Conservation (phyloP, 78 protist species). For the Mantamonas sphyraenae region DNA sequence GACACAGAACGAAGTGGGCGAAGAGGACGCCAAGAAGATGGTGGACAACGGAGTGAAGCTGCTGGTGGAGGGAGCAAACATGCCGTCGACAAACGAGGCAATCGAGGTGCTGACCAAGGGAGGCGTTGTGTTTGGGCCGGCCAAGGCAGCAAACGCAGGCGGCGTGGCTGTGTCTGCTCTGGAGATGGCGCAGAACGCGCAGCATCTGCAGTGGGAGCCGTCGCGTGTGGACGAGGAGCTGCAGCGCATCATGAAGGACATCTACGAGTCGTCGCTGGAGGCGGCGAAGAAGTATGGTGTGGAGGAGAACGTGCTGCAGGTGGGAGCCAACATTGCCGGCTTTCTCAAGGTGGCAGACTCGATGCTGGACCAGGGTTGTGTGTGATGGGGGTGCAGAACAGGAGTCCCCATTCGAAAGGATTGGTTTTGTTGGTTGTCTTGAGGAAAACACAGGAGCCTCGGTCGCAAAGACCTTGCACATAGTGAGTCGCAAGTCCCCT, state of each 20-base stretch:
- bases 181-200: conserved; percentile 70
- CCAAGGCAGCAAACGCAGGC: conserved; percentile 68
- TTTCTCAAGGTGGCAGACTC: conserved; percentile 62
- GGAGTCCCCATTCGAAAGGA: too few species aligned
- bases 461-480: too few species aligned
- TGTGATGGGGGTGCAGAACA: neutral
- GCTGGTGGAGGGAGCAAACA: conserved; percentile 64
- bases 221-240: conserved; percentile 59
- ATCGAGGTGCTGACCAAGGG: conserved; percentile 4
- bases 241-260: conserved; percentile 43
- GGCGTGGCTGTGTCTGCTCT: conserved; percentile 62
- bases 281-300: neutral
- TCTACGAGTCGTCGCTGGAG: neutral
- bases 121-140: conserved; percentile 42
- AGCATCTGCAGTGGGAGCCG: conserved; percentile 28
- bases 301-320: conserved; percentile 1
- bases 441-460: too few species aligned
- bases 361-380: conserved; percentile 49
- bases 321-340: conserved; percentile 71
- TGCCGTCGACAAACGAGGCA: conserved; percentile 49
- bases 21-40: conserved; percentile 33
- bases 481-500: too few species aligned
- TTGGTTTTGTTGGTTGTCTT: too few species aligned
- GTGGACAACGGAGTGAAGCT: conserved; percentile 13
- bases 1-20: conserved; percentile 63